These are phyloP conservation scores for Trifolium pratense DNA, from an alignment of 306 rosid species.

Conservation along the genomic window DNA sequence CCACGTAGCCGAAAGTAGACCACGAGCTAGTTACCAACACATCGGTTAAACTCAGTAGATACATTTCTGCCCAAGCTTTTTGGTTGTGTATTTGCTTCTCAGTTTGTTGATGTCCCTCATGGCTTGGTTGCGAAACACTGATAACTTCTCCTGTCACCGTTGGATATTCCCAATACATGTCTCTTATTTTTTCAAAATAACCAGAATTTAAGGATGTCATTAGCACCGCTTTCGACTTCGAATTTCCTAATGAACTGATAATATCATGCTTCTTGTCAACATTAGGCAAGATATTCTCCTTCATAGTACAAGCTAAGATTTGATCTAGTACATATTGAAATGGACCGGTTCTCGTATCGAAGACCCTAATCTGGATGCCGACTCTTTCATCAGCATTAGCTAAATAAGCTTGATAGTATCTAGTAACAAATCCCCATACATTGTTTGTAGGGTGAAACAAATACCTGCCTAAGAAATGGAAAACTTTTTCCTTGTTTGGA, in stretches of 20 bases:
- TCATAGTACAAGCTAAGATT: constrained; percentile 59
- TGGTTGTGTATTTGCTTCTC: constrained; percentile 62
- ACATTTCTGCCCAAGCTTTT: constrained; percentile 84
- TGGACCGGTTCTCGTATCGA: constrained; percentile 60
- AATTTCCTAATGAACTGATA: constrained; percentile 33
- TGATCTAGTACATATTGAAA: constrained; percentile 71
- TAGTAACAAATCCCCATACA: constrained; percentile 74
- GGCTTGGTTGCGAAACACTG: constrained; percentile 71
- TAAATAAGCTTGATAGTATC: constrained; percentile 69
- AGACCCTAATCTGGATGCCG: constrained; percentile 71
- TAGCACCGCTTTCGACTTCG: constrained; percentile 56
- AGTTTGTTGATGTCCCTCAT: constrained; percentile 72
- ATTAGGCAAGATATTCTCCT: constrained; percentile 63
- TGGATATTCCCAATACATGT: constrained; percentile 70
- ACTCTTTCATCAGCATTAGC: constrained; percentile 66
- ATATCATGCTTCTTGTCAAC: constrained; percentile 36
- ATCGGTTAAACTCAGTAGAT: constrained; percentile 65
- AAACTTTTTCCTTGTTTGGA: constrained; percentile 64
- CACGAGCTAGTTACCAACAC: constrained; percentile 71
- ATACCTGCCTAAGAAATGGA: constrained; percentile 69
- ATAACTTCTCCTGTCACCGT: constrained; percentile 64
- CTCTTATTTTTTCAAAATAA: constrained; percentile 60
- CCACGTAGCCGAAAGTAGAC: constrained; percentile 86
- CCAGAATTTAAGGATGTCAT: constrained; percentile 70
- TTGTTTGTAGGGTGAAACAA: constrained; percentile 71